Conservation (phyloP, 2,329 filamentous ascomycete genomes). For the Sphaerulina vaccinii region DNA sequence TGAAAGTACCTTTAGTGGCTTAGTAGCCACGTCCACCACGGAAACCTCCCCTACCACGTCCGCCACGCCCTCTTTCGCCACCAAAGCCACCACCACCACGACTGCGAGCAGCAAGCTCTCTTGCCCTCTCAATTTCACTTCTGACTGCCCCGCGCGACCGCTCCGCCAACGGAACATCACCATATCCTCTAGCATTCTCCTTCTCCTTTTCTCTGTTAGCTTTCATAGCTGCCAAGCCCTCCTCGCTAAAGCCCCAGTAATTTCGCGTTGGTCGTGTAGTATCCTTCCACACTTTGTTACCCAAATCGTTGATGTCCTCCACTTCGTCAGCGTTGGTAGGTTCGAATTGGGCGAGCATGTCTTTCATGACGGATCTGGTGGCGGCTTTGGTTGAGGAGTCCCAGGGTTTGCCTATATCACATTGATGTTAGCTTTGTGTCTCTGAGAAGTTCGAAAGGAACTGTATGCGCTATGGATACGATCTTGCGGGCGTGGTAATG, state of each 20-base stretch:
- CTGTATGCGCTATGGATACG: too few species aligned
- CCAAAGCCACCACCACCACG: background rate
- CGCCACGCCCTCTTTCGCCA: background rate
- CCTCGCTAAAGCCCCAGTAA: constrained; percentile 33
- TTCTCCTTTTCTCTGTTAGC: constrained; percentile 14
- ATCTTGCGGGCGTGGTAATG: too few species aligned
- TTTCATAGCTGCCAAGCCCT: constrained; percentile 28
- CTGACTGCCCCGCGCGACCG: background rate
- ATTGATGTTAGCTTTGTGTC: background rate
- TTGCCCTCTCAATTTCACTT: background rate
- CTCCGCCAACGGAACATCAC: constrained; percentile 18
- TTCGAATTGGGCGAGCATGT: constrained; percentile 30
- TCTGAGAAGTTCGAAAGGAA: too few species aligned
- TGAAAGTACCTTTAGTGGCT: too few species aligned
- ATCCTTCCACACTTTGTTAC: constrained; percentile 36
- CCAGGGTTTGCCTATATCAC: constrained; percentile 24
- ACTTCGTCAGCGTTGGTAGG: constrained; percentile 32
- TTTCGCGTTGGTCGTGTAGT: constrained; percentile 33
- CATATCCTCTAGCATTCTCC: constrained; percentile 12
- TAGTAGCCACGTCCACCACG: constrained; percentile 29
- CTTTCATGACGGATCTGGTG: constrained; percentile 25
- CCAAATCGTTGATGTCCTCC: constrained; percentile 34
- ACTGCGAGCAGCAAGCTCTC: background rate
- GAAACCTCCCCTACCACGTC: background rate
- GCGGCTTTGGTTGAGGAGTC: constrained; percentile 25